phyloP scores from a whole-genome alignment of 371 early-diverging fungal genomes.

The Zychaea mexicana region DNA sequence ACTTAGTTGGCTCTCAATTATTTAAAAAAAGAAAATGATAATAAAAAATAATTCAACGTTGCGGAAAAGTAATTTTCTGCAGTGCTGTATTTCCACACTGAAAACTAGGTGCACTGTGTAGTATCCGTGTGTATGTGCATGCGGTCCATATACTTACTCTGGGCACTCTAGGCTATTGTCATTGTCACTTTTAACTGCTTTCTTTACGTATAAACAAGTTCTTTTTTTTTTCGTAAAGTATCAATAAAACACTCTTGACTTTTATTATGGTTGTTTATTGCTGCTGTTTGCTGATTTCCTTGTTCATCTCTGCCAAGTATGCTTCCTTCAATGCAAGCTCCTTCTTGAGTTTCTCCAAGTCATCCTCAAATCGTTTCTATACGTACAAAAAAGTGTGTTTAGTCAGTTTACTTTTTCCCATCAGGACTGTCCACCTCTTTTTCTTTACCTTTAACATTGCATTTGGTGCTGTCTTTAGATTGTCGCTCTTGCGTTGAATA shows the following conservation, averaged over 20 bases:
- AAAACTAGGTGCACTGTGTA: no score
- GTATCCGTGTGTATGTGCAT: no score
- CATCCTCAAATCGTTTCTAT: slow-evolving; percentile 51
- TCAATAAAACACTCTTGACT: neutral
- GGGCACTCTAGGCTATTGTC: no score
- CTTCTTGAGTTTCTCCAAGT: slow-evolving; percentile 45
- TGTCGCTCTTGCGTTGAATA: slow-evolving; percentile 43
- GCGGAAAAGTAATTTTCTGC: no score
- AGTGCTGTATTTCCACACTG: no score
- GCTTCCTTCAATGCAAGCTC: slow-evolving; percentile 46
- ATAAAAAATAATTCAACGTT: neutral
- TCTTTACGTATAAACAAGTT: no score
- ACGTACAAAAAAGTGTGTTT: neutral
- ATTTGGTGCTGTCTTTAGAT: slow-evolving; percentile 48
- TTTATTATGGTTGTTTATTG: neutral
- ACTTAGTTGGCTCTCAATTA: slow-evolving; percentile 1
- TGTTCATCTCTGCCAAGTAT: slow-evolving; percentile 48
- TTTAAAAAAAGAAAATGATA: neutral
- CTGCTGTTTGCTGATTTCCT: slow-evolving; percentile 5
- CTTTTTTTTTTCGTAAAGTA: no score
- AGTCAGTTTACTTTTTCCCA: neutral
- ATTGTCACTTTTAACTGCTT: no score
- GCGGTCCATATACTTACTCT: no score
- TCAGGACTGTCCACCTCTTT: no score
- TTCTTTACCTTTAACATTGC: slow-evolving; percentile 47